Base-by-base conservation (phyloP, 768 basidiomycete species). In the Leucosporidium yakuticum region DNA sequence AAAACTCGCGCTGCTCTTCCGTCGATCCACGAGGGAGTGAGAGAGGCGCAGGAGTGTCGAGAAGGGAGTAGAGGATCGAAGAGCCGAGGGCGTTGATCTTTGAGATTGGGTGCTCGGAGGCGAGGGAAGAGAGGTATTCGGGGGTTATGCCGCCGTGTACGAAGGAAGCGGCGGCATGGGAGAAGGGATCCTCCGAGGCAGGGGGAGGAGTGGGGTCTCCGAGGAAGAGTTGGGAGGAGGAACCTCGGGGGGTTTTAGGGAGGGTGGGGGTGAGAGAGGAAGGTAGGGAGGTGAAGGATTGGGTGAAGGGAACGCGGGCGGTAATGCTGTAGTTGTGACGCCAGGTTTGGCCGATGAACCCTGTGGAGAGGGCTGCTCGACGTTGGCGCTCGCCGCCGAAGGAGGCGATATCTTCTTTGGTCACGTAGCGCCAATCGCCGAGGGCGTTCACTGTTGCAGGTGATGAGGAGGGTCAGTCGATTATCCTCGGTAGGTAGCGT, bases 81-180 rank as follows among this genome's bases (percentile, higher is more conserved):
- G 80, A 78, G 2, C 88, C 87, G 47, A 98, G 76, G 6, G 82
- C 81, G 77, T 98, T 99, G 73, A 97, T 92, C 17, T 29, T n/a
- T 4, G 32, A 82, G 81, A 25, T 86, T 82, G 9, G 95, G 91
- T 4, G 2, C 7, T 31, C 25, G 12, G 48, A 19, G 15, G 27
- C 3, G 6, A 95, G 82, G 69, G 86, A 81, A 2, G 74, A 53
- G 11, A 83, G 81, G 73, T 91, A 95, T 1, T 85, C 83, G 11
- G 90, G 88, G 4, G 88, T 85, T 50, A 97, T 82, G 0, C 94
- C 94, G 25, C 94, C 95, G 69, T 98, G 96, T 3, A 95, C 89
- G 78, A 97, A 97, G 1, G 92, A 91, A 34, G 93, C 80, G 1
- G 92, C 90, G 0, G 89, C 83, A 77, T 88, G 88, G 0, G 88